phyloP scores from a whole-genome alignment of 2,329 filamentous ascomycete genomes.

The Aspergillus fumigatus region DNA sequence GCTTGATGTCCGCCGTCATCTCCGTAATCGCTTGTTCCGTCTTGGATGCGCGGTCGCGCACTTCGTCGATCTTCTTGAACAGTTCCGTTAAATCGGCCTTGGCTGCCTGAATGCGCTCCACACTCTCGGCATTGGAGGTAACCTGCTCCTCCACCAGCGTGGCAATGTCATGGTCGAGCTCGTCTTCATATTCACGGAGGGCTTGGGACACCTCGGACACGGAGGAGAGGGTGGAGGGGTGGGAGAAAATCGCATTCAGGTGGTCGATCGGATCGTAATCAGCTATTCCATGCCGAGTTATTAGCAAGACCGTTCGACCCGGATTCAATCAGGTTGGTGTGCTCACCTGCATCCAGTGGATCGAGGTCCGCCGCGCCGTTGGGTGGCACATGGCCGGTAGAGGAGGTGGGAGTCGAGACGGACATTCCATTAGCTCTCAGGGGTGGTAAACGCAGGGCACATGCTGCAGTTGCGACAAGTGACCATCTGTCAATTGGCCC shows the following conservation, averaged over 20 bases:
- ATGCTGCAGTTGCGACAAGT: slow-evolving; percentile 14
- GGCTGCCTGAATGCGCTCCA: slow-evolving; percentile 85
- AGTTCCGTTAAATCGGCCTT: slow-evolving; percentile 84
- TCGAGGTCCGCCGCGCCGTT: slow-evolving; percentile 35
- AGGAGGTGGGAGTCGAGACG: slow-evolving; percentile 26
- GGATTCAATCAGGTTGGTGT: slow-evolving; percentile 4
- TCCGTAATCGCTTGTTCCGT: slow-evolving; percentile 95
- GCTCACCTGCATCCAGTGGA: slow-evolving; percentile 43
- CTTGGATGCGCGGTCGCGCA: slow-evolving; percentile 80
- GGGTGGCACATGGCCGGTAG: slow-evolving; percentile 35
- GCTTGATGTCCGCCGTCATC: slow-evolving; percentile 99
- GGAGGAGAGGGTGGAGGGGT: slow-evolving; percentile 77
- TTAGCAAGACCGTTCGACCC: slow-evolving; percentile 6
- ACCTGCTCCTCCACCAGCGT: slow-evolving; percentile 70
- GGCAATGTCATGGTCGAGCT: slow-evolving; percentile 72
- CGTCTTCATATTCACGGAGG: slow-evolving; percentile 73
- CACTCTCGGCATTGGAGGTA: slow-evolving; percentile 78
- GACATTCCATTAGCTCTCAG: slow-evolving; percentile 33
- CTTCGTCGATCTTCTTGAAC: slow-evolving; percentile 91
- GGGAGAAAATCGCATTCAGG: slow-evolving; percentile 88
- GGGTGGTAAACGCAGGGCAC: slow-evolving; percentile 18
- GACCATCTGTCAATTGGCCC: slow-evolving; percentile 5
- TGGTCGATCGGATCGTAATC: slow-evolving; percentile 93
- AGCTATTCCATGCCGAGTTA: slow-evolving; percentile 40
- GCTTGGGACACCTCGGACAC: slow-evolving; percentile 69